Base-by-base conservation (phyloP, 2,329 filamentous ascomycete species). In the Fusarium irregulare region DNA sequence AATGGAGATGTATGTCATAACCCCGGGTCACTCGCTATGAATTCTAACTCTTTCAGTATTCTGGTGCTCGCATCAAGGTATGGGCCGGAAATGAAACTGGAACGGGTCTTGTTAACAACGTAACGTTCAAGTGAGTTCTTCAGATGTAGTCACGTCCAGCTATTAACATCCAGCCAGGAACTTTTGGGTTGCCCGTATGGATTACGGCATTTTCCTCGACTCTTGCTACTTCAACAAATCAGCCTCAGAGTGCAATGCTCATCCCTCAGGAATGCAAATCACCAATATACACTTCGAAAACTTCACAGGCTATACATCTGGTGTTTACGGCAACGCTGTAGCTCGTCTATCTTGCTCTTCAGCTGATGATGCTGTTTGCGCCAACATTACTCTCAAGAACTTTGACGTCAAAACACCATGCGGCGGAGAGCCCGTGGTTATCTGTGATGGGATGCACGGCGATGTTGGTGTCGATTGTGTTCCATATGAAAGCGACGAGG, bases 201-300 rank as follows among this genome's bases (percentile, higher is more conserved):
- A 75, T n/a, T 75, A 73, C 55, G 55, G 59, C 2, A 70, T 66
- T 2, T 75, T 71, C 28, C 67, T 75, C 23, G 73, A 75, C 50
- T 75, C 72, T 0, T 75, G 73, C 54, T 75, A 75, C 59, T 75
- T 75, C 64, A 73, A 75, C 56, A 68, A 3, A 60, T 55, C 11
- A 71, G 72, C 44, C 23, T 18, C 28, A 7, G 25, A 47, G 16
- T 47, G 44, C 11, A 28, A 47, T 40, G 64, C 72, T 3, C 34
- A 75, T 40, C 72, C 72, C 4, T 75, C 73, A 5, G 58, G 66
- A 21, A 72, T 75, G 68, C 72, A 75, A 56, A 73, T 75, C 25
- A 75, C 68, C 32, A 75, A 75, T 55, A 37, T 75, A 13, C 58
- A 72, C 40, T 75, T 75, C 23, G 55, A 75, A n/a, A 75, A 75